Conservation (phyloP, 495 filamentous ascomycete species). For the Penicillium angulare region DNA sequence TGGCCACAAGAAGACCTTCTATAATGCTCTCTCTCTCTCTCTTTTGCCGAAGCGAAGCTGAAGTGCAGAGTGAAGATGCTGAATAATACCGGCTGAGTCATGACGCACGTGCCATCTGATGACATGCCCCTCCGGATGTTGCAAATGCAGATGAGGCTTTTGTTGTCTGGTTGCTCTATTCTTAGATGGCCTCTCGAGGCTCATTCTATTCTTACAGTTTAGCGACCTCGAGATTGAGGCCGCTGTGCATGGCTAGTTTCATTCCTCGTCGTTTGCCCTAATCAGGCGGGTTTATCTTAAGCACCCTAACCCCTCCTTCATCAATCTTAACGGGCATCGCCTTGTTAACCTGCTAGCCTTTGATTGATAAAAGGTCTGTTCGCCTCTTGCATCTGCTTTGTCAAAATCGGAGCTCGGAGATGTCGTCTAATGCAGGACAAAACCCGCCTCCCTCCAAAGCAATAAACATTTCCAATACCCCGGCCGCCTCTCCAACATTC, state of each 20-base stretch:
- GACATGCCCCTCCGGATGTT: constrained; percentile 12
- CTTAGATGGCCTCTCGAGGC: constrained; percentile 25
- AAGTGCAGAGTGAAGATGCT: constrained; percentile 10
- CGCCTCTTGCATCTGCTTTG: too few species aligned
- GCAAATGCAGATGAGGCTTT: neutral
- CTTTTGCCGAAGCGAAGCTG: constrained; percentile 22
- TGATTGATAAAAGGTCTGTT: too few species aligned
- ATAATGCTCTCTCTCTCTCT: constrained; percentile 6
- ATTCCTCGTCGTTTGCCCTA: neutral
- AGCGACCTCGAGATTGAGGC: neutral
- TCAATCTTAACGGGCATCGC: neutral
- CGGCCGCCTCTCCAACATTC: constrained; percentile 37
- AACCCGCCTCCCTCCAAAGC: constrained; percentile 44
- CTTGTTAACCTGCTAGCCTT: neutral
- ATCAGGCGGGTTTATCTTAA: neutral
- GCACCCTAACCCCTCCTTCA: neutral
- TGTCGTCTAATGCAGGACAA: constrained; percentile 51
- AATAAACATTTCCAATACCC: constrained; percentile 39
- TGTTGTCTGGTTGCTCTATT: constrained; percentile 12
- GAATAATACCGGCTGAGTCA: constrained; percentile 16
- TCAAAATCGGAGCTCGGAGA: constrained; percentile 22
- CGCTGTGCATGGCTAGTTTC: constrained; percentile 5
- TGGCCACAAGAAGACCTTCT: constrained; percentile 1
- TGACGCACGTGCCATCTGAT: constrained; percentile 19
- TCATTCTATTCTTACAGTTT: constrained; percentile 9